Evolutionary conservation across 2,329 filamentous ascomycete species (phyloP).

Genomic region (Fusarium humuli): DNA sequence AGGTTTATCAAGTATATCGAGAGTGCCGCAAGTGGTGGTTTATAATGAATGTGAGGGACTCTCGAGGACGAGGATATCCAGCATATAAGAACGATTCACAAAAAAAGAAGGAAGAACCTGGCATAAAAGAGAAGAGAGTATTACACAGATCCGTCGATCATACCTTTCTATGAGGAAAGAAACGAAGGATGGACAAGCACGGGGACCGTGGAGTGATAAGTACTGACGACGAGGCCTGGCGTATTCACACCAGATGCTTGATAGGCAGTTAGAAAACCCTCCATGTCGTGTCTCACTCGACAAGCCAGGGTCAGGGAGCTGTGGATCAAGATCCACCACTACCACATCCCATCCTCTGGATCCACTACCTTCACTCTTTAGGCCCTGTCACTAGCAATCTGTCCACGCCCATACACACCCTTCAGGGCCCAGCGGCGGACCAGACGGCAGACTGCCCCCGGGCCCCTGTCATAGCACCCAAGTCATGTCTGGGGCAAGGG

Average conservation of each 20-base stretch:
- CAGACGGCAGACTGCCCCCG: slow-evolving; percentile 47
- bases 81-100: slow-evolving; percentile 57
- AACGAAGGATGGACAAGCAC: slow-evolving; percentile 54
- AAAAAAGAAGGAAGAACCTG: slow-evolving; percentile 64
- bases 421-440: slow-evolving; percentile 40
- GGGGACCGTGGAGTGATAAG: slow-evolving; percentile 62
- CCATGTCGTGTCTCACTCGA: slow-evolving; percentile 65
- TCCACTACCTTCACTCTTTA: slow-evolving; percentile 38
- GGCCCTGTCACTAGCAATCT: slow-evolving; percentile 26
- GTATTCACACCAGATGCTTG: slow-evolving; percentile 47
- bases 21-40: slow-evolving; percentile 43
- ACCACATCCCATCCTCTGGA: slow-evolving; percentile 42
- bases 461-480: slow-evolving; percentile 41
- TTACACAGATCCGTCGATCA: slow-evolving; percentile 62
- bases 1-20: slow-evolving; percentile 40
- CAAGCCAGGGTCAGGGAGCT: slow-evolving; percentile 53
- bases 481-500: slow-evolving; percentile 48
- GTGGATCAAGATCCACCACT: slow-evolving; percentile 46
- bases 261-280: slow-evolving; percentile 47
- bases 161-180: slow-evolving; percentile 52
- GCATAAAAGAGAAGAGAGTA: slow-evolving; percentile 60
- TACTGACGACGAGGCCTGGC: slow-evolving; percentile 55
- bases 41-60: slow-evolving; percentile 58
- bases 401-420: slow-evolving; percentile 32
- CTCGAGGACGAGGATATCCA: slow-evolving; percentile 55